Percentiles rank a stretch among this genome's conserved stretches.
These are phyloP conservation scores for Tilletia setariae DNA, from an alignment of 1,284 basidiomycete species.

Conservation along the genomic window DNA sequence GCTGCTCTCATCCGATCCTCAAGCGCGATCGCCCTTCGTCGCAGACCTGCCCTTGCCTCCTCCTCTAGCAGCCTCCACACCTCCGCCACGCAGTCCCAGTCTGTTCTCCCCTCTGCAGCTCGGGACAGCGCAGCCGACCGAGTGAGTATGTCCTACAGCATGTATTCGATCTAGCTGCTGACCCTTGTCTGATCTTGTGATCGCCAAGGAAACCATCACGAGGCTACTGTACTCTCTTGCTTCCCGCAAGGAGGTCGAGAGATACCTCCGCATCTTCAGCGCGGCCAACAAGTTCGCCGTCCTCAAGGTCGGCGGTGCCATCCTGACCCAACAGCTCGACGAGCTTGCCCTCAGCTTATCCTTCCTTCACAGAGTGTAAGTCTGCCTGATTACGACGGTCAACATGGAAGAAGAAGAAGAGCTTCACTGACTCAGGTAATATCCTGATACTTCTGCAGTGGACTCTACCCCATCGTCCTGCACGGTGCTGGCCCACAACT, in stretches of 20 bases:
- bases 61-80: background rate
- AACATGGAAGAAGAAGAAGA: background rate
- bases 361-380: slow-evolving; percentile 52
- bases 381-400: slow-evolving; percentile 52
- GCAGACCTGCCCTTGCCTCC: background rate
- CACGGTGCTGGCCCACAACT: slow-evolving; percentile 55
- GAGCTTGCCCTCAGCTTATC: slow-evolving; percentile 51
- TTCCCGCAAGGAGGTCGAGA: slow-evolving; percentile 53
- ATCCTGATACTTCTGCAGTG: slow-evolving; percentile 24
- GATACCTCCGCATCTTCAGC: slow-evolving; percentile 54
- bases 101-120: background rate
- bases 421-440: background rate
- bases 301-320: slow-evolving; percentile 54
- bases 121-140: slow-evolving; percentile 10
- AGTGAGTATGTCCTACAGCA: background rate
- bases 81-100: background rate
- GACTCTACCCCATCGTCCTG: slow-evolving; percentile 53
- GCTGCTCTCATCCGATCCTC: background rate
- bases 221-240: slow-evolving; percentile 53
- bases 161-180: background rate
- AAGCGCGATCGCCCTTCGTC: background rate
- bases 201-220: slow-evolving; percentile 49
- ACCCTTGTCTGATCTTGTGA: background rate
- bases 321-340: slow-evolving; percentile 53
- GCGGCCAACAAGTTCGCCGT: slow-evolving; percentile 54